Base-by-base conservation (phyloP, 2,329 filamentous ascomycete genomes). In the Diaporthe sp. region DNA sequence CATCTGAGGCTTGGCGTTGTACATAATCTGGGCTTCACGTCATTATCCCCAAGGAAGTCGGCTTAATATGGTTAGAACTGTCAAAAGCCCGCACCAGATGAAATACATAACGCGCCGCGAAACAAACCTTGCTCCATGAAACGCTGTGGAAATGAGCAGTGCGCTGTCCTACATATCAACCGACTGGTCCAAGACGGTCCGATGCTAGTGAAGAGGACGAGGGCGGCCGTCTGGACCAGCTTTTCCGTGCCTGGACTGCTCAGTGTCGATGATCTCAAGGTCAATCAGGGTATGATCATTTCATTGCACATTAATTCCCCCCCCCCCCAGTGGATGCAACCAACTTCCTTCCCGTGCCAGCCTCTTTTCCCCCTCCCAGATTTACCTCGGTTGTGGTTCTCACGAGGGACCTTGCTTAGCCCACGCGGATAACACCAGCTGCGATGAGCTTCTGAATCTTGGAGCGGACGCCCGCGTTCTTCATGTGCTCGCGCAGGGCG, bases 391-490 rank as follows among this genome's bases (percentile, higher is more conserved):
- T 27, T 10, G n/a, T 9, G 22, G 4, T 58, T 19, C 32, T 55
- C 47, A 3, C 4, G 10, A n/a, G 7, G 17, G 17, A 7, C 10
- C 22, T 25, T 30, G 13, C n/a, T 44, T 59, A 74, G 35, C 94
- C 94, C 78, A 96, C 88, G 56, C 94, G 92, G 80, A 98, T 98
- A 19, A 98, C 95, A 81, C 97, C 96, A 56, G 96, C 96, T 71
- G 95, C 95, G 78, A 98, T 93, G 79, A 98, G 87, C 87, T 98
- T 98, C 88, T 98, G 95, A 77, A 99, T 94, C 90, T 98, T 98
- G 79, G 90, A 90, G 75, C 92, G 90, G 78, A 99, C 94, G 74
- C 88, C 90, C 0, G 95, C 91, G 87, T 98, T 99, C 88, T 92
- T 94, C 94, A 99, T 98, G 85, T 99, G 97, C 84, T 99, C 96